Evolutionary conservation across 1,284 basidiomycete species (phyloP), one percentile per base, ranked within the genome.

Genomic region (Entoloma clypeatum): DNA sequence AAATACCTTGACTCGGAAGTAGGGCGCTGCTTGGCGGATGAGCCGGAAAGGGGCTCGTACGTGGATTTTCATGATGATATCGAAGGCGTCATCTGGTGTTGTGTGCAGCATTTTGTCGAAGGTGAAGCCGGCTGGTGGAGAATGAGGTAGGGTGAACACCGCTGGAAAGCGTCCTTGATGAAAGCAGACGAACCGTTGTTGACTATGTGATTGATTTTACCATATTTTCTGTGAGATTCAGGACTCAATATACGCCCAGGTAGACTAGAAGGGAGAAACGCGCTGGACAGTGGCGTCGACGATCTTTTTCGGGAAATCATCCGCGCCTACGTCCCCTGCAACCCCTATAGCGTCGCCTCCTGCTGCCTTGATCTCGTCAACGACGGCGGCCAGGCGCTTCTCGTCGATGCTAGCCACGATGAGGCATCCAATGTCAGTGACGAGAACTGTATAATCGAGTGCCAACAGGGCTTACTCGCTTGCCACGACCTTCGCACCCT

Each of bases 71-170:
- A 85, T 70, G 58, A 92, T 92, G 51, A 87, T 69, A 52, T 90
- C 84, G 61, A 79, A 92, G 1, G 79, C 77, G 28, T 88, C 86
- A 61, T 92, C 90, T 6, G 84, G 80, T 52, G 83, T 89, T 3
- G 86, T 90, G 67, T 92, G 89, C 29, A 89, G 67, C 90, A 92
- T 92, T 63, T 79, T 81, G 72, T 92, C 89, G 54, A 77, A 87
- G 2, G 90, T 92, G 69, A 92, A 92, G 30, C 89, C 89, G 41
- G 88, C 81, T 81, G 45, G 39, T 21, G 10, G 19, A 24, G 24
- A 41, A 34, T 8, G 41, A 17, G 36, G 18, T 24, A 23, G 11
- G 17, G 26, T 9, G 23, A 17, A 31, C 14, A 18, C 23, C 14
- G n/a, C 11, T 35, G 31, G n/a, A 38, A 17, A 19, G 14, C n/a